These are phyloP conservation scores for Pythium vanterpoolii DNA, from an alignment of 352 stramenopile genomes.

Conservation along the genomic window DNA sequence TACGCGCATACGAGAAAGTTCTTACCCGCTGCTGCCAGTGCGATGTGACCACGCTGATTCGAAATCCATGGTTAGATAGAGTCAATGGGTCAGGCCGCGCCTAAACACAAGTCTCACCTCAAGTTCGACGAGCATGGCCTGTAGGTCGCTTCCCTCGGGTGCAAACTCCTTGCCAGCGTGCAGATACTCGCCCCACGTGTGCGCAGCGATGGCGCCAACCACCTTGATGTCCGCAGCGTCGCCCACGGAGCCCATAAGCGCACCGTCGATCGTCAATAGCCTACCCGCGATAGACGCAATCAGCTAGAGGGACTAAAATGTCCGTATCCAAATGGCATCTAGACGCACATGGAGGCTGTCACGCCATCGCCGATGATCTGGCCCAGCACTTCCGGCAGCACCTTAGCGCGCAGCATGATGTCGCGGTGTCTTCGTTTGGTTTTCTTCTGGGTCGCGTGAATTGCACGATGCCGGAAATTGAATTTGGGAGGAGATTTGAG, in stretches of 20 bases:
- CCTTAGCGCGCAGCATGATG: slow-evolving; percentile 66
- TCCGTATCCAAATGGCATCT: background rate
- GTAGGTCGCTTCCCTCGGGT: slow-evolving; percentile 41
- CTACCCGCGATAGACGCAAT: slow-evolving; percentile 23
- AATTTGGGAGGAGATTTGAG: background rate
- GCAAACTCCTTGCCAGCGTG: slow-evolving; percentile 72
- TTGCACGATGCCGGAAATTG: background rate
- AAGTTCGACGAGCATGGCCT: slow-evolving; percentile 69
- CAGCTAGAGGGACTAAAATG: background rate
- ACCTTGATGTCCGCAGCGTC: slow-evolving; percentile 79
- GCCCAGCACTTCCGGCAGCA: slow-evolving; percentile 70
- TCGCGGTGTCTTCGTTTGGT: background rate
- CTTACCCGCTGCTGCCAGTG: slow-evolving; percentile 60
- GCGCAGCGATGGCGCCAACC: slow-evolving; percentile 76
- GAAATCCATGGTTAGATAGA: background rate
- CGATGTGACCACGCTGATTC: slow-evolving; percentile 48
- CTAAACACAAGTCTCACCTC: slow-evolving; percentile 33
- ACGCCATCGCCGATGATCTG: slow-evolving; percentile 80
- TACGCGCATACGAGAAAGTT: slow-evolving; percentile 79
- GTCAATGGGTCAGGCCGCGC: background rate
- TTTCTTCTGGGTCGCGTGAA: background rate
- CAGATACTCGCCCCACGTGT: slow-evolving; percentile 83
- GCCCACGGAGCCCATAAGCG: slow-evolving; percentile 76
- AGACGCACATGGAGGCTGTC: slow-evolving; percentile 66
- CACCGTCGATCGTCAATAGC: slow-evolving; percentile 81